These are phyloP conservation scores for Fusarium sp. DNA, from an alignment of 2,329 filamentous ascomycete species.

Conservation along the genomic window DNA sequence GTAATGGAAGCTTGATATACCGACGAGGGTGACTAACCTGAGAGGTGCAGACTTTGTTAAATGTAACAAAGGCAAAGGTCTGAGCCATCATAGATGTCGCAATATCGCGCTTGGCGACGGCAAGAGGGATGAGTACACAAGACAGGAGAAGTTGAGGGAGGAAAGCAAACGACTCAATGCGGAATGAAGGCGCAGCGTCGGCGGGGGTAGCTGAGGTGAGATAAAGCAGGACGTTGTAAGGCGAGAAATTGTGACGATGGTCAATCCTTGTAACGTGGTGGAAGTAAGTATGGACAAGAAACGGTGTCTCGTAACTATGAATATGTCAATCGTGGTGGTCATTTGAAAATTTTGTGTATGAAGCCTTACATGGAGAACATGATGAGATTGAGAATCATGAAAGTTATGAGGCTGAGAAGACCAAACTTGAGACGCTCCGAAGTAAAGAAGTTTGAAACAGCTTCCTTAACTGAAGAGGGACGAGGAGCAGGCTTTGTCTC, in stretches of 20 bases:
- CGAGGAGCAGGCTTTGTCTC: not conserved
- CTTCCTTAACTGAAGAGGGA: constrained; percentile 36
- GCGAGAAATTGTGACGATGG: constrained; percentile 98
- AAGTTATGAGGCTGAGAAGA: constrained; percentile 75
- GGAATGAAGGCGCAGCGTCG: constrained; percentile 48
- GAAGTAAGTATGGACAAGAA: constrained; percentile 89
- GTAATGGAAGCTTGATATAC: not conserved
- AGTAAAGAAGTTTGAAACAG: constrained; percentile 60
- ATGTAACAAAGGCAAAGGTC: constrained; percentile 96
- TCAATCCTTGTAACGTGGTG: constrained; percentile 94
- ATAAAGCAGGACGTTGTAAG: constrained; percentile 93
- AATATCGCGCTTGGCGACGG: constrained; percentile 83
- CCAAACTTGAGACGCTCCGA: constrained; percentile 67
- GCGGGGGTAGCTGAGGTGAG: constrained; percentile 75
- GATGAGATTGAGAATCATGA: constrained; percentile 75
- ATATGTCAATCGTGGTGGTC: not conserved
- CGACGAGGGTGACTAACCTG: constrained; percentile 70
- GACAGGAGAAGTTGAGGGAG: constrained; percentile 87
- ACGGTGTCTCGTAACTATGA: constrained; percentile 78
- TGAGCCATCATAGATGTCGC: constrained; percentile 90
- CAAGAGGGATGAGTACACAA: constrained; percentile 78
- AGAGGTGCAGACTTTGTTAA: constrained; percentile 99
- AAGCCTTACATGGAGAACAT: constrained; percentile 80
- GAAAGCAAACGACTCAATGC: constrained; percentile 85
- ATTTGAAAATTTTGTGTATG: not conserved